Conservation (phyloP, 1,284 basidiomycete species). For the Leccinum huronense region DNA sequence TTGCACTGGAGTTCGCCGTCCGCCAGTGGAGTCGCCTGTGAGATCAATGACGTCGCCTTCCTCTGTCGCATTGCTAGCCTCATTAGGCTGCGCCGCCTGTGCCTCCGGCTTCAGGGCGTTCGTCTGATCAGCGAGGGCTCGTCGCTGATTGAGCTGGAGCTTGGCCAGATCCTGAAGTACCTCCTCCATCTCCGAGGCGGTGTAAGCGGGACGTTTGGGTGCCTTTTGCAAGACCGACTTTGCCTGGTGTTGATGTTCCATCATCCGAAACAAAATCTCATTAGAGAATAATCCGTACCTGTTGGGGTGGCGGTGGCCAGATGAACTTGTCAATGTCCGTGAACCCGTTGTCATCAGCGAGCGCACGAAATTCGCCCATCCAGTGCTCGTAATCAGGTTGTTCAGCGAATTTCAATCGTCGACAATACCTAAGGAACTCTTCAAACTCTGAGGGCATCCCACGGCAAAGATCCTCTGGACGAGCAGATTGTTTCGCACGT, state of each 20-base stretch:
- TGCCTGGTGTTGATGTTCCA: constrained; percentile 19
- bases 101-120: constrained; percentile 40
- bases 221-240: constrained; percentile 29
- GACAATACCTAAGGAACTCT: constrained; percentile 68
- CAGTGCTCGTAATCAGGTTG: constrained; percentile 63
- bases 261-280: not conserved
- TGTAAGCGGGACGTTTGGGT: constrained; percentile 31
- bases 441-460: constrained; percentile 69
- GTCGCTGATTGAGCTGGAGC: constrained; percentile 51
- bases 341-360: constrained; percentile 60
- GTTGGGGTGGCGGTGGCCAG: constrained; percentile 59
- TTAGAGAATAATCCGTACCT: constrained; percentile 21
- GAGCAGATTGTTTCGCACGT: constrained; percentile 54
- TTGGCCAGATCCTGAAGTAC: constrained; percentile 58
- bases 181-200: constrained; percentile 46
- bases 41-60: constrained; percentile 45
- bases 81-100: constrained; percentile 35
- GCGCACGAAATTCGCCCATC: constrained; percentile 56
- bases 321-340: constrained; percentile 57
- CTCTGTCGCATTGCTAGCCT: constrained; percentile 22
- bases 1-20: constrained; percentile 29
- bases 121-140: constrained; percentile 50
- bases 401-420: constrained; percentile 63
- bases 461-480: constrained; percentile 65
- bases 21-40: constrained; percentile 46